Evolutionary conservation across 2,329 filamentous ascomycete genomes (phyloP).

Genomic region (Phialocephala sp.): DNA sequence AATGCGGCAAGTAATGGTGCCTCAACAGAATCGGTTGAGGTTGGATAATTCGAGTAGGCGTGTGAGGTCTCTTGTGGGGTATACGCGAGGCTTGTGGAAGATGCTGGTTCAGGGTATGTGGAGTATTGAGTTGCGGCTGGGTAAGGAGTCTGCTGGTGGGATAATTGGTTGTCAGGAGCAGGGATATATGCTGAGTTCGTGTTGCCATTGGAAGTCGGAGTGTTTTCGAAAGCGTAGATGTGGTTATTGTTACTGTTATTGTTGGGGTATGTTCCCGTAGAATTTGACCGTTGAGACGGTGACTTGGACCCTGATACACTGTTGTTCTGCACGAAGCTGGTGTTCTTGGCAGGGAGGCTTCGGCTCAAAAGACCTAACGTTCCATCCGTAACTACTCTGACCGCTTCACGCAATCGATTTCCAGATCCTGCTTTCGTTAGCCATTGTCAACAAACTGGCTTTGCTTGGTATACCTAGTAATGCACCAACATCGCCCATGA

Average conservation of each 20-base stretch:
- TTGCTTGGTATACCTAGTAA: conserved; percentile 64
- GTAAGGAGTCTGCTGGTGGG: conserved; percentile 40
- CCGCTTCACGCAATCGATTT: conserved; percentile 51
- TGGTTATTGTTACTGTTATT: background rate
- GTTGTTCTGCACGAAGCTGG: conserved; percentile 35
- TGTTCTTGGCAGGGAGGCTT: conserved; percentile 47
- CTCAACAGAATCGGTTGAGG: conserved; percentile 30
- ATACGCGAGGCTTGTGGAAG: conserved; percentile 32
- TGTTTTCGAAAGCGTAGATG: conserved; percentile 26
- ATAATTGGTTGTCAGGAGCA: conserved; percentile 28
- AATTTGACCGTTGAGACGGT: conserved; percentile 9
- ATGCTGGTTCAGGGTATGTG: conserved; percentile 34
- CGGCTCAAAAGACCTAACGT: conserved; percentile 54
- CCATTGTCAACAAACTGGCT: background rate
- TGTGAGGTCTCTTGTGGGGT: conserved; percentile 32
- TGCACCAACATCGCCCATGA: conserved; percentile 69
- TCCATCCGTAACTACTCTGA: conserved; percentile 54
- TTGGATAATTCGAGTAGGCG: conserved; percentile 29
- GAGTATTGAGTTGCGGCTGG: conserved; percentile 42
- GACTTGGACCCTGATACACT: conserved; percentile 18
- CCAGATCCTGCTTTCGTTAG: conserved; percentile 49
- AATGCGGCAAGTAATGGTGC: conserved; percentile 38
- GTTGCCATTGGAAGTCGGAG: conserved; percentile 21
- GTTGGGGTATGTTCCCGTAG: conserved; percentile 12
- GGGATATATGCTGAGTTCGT: conserved; percentile 28